These are phyloP conservation scores for Rhodomyrtus tomentosa DNA, from an alignment of 345 rosid genomes.

Conservation along the genomic window DNA sequence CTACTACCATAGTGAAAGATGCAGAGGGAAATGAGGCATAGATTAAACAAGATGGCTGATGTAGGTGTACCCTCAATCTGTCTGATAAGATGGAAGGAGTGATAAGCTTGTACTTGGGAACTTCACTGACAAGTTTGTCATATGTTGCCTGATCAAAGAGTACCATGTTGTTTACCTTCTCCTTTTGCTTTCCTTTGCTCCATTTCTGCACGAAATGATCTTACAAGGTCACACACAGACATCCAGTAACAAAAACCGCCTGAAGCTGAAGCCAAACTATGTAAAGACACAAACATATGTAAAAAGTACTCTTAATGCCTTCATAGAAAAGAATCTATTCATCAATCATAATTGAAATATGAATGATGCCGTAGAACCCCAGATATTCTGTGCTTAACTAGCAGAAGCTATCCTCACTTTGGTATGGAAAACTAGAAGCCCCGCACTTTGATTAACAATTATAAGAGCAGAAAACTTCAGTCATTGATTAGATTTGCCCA, in stretches of 20 bases:
- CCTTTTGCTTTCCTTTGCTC: constrained; percentile 61
- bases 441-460: background rate
- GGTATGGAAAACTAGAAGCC: background rate
- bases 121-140: constrained; percentile 36
- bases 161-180: constrained; percentile 50
- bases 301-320: background rate
- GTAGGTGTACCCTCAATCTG: constrained; percentile 29
- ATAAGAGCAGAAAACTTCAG: background rate
- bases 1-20: background rate
- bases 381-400: background rate
- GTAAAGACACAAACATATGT: background rate
- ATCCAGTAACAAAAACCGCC: background rate
- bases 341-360: background rate
- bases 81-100: constrained; percentile 47
- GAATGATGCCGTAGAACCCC: background rate
- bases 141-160: constrained; percentile 40
- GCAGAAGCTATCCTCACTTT: background rate
- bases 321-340: background rate
- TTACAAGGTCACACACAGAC: background rate
- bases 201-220: constrained; percentile 25
- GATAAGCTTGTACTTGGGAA: constrained; percentile 42
- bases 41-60: background rate
- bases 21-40: background rate
- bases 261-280: background rate
- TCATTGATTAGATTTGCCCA: background rate